Percentiles rank a stretch among this genome's conserved stretches.
Conservation (phyloP, 768 basidiomycete species). For the Pleurotus ostreatus region DNA sequence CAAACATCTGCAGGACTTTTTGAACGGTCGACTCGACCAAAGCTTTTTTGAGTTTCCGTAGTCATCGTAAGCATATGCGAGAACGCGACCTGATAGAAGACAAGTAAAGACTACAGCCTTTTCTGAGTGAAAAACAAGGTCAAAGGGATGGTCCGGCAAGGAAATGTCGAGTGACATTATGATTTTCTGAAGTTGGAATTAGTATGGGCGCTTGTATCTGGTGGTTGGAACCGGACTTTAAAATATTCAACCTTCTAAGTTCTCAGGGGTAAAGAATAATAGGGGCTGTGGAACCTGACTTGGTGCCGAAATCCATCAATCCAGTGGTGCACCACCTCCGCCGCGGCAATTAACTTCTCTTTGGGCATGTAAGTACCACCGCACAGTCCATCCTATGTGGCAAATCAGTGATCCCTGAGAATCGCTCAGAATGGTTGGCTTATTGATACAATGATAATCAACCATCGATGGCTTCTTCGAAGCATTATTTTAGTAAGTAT, state of each 20-base stretch:
- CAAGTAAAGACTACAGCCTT: slow-evolving; percentile 68
- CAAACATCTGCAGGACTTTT: slow-evolving; percentile 78
- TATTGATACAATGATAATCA: too few species aligned
- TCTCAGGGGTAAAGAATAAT: too few species aligned
- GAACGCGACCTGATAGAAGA: slow-evolving; percentile 79
- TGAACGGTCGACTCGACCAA: slow-evolving; percentile 51
- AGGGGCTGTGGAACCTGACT: too few species aligned
- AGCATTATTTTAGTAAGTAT: not conserved
- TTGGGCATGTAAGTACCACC: too few species aligned
- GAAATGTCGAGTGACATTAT: slow-evolving; percentile 53
- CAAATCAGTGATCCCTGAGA: too few species aligned
- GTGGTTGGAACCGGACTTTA: too few species aligned
- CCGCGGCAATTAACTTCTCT: too few species aligned
- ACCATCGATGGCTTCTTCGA: not conserved
- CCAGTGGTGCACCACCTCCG: too few species aligned
- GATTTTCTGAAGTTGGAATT: not conserved
- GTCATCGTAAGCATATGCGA: slow-evolving; percentile 77
- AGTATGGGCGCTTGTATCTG: not conserved
- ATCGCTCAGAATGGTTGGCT: too few species aligned
- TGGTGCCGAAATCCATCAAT: too few species aligned
- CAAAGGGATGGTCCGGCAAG: slow-evolving; percentile 80
- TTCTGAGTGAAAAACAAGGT: slow-evolving; percentile 82
- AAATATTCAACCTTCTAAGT: too few species aligned
- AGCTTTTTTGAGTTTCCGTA: slow-evolving; percentile 34
- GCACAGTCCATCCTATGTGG: too few species aligned